A percentile compares a stretch with the other conserved stretches of the same genome.
Evolutionary conservation across 169 alveolate genomes (phyloP).

Genomic region (Plasmodium relictum): DNA sequence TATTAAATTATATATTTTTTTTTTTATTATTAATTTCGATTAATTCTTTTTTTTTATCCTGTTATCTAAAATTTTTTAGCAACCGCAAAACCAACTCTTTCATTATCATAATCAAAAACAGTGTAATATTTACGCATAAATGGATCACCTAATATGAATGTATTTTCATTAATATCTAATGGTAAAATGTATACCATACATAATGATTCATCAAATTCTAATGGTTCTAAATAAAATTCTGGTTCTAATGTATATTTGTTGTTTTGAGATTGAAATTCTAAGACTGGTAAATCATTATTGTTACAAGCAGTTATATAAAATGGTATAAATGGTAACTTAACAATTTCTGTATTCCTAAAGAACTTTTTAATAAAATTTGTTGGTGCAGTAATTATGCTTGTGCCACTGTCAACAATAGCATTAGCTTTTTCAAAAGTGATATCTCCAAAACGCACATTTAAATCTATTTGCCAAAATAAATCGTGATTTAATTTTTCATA

Average conservation of each 20-base stretch:
- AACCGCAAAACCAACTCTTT: slow-evolving; percentile 65
- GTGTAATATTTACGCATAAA: slow-evolving; percentile 78
- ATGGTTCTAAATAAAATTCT: slow-evolving; percentile 35
- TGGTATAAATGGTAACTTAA: slow-evolving; percentile 68
- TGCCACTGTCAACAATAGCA: slow-evolving; percentile 70
- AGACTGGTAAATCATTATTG: slow-evolving; percentile 20
- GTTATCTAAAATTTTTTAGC: slow-evolving; percentile 35
- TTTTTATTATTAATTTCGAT: neutral
- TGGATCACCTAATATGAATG: slow-evolving; percentile 76
- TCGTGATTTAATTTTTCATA: slow-evolving; percentile 73
- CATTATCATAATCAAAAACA: slow-evolving; percentile 75
- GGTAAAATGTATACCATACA: slow-evolving; percentile 31
- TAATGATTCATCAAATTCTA: slow-evolving; percentile 5
- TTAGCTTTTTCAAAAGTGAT: slow-evolving; percentile 20
- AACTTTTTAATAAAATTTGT: slow-evolving; percentile 30
- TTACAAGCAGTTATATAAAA: slow-evolving; percentile 35
- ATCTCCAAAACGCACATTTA: slow-evolving; percentile 45
- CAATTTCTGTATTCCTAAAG: slow-evolving; percentile 11
- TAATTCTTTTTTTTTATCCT: neutral
- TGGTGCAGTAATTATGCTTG: slow-evolving; percentile 69
- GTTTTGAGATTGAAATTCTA: slow-evolving; percentile 28
- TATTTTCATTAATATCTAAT: slow-evolving; percentile 32
- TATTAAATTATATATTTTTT: no score
- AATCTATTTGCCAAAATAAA: slow-evolving; percentile 59
- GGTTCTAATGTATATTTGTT: slow-evolving; percentile 65